Conservation (phyloP, 805 yeast species). For the Cyberlindnera amylophila region DNA sequence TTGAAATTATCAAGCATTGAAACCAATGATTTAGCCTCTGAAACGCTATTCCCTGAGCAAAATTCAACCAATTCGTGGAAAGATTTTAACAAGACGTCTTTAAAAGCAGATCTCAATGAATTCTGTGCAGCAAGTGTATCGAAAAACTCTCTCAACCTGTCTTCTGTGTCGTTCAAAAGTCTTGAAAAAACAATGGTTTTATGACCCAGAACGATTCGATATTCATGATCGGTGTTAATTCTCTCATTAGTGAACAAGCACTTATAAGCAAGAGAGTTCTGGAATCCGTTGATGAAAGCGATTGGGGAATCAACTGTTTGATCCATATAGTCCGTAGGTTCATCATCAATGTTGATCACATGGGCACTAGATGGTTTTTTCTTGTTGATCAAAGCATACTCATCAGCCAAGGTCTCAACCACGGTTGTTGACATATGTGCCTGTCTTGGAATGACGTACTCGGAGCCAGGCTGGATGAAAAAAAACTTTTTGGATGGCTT, state of each 20-base stretch:
- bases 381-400: slow-evolving; percentile 16
- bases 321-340: not conserved
- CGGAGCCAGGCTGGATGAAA: slow-evolving; percentile 12
- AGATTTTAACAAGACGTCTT: slow-evolving; percentile 6
- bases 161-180: slow-evolving; percentile 12
- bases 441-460: slow-evolving; percentile 16
- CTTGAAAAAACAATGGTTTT: slow-evolving; percentile 13
- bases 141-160: slow-evolving; percentile 11
- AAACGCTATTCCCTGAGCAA: slow-evolving; percentile 10
- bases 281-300: slow-evolving; percentile 5
- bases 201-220: slow-evolving; percentile 13
- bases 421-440: slow-evolving; percentile 20
- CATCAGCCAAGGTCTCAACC: slow-evolving; percentile 19
- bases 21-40: slow-evolving; percentile 16
- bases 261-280: slow-evolving; percentile 15
- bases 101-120: slow-evolving; percentile 1
- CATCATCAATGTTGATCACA: slow-evolving; percentile 6
- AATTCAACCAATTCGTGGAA: slow-evolving; percentile 15
- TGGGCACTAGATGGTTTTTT: slow-evolving; percentile 1
- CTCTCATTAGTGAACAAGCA: slow-evolving; percentile 8
- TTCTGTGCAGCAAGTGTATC: slow-evolving; percentile 7
- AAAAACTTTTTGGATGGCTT: not conserved
- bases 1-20: slow-evolving; percentile 20
- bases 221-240: slow-evolving; percentile 7
- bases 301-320: not conserved